A percentile compares a stretch with the other conserved stretches of the same genome.
These are phyloP conservation scores for Cnidoscolus chayamansa DNA, from an alignment of 441 rosid species.

Conservation along the genomic window DNA sequence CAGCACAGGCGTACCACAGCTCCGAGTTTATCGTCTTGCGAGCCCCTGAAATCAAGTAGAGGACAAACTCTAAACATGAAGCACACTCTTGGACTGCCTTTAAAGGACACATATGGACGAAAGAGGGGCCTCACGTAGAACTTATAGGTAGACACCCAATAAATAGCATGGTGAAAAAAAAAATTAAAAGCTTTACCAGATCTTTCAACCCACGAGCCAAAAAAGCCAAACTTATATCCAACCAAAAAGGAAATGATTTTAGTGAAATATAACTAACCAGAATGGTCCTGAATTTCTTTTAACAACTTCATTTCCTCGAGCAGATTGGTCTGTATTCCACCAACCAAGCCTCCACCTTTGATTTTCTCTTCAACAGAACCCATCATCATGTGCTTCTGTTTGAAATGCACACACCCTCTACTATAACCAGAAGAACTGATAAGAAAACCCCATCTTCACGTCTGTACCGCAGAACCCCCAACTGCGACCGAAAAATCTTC, in stretches of 20 bases:
- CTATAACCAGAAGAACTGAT: conserved; percentile 24
- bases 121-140: neutral
- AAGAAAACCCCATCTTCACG: conserved; percentile 28
- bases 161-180: neutral
- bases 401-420: conserved; percentile 20
- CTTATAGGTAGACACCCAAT: neutral
- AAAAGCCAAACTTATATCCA: conserved; percentile 27
- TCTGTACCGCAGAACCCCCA: conserved; percentile 33
- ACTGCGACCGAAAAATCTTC: neutral
- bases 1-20: conserved; percentile 99
- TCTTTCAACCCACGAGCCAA: conserved; percentile 1
- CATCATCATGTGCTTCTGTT: conserved; percentile 34
- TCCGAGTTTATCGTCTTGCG: conserved; percentile 75
- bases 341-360: conserved; percentile 40
- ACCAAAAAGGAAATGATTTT: conserved; percentile 1
- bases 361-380: conserved; percentile 68
- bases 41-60: conserved; percentile 47
- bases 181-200: conserved; percentile 14
- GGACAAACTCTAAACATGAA: neutral
- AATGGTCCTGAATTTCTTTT: conserved; percentile 76
- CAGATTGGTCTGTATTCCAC: conserved; percentile 44
- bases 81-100: neutral
- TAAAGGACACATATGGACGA: neutral
- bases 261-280: conserved; percentile 50
- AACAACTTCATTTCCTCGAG: conserved; percentile 86